Conservation (phyloP, 169 alveolate species). For the Cryptosporidium baileyi region DNA sequence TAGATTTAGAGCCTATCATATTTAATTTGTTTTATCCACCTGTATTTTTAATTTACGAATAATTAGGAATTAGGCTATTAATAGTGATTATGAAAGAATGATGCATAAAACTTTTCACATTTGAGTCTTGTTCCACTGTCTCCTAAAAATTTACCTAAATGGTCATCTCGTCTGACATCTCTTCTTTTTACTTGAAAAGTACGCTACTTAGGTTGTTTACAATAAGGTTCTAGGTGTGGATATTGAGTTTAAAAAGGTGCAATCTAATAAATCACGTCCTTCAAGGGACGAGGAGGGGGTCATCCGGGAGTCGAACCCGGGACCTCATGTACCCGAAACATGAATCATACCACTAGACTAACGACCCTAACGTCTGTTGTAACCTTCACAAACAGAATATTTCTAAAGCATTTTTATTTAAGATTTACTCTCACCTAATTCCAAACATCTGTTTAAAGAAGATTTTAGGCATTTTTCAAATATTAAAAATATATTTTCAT, state of each 20-base stretch:
- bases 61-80: too few species aligned
- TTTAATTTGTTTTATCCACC: too few species aligned
- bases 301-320: constrained; percentile 99
- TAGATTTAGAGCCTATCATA: too few species aligned
- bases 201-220: too few species aligned
- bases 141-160: background rate
- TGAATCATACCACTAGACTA: constrained; percentile 98
- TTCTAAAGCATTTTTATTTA: background rate
- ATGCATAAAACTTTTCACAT: too few species aligned
- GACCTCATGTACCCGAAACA: constrained; percentile 99
- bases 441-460: background rate
- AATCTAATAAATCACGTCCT: background rate
- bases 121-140: too few species aligned
- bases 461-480: constrained; percentile 19
- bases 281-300: constrained; percentile 58
- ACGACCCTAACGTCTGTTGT: constrained; percentile 54
- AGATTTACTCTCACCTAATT: constrained; percentile 1
- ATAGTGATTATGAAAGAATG: too few species aligned
- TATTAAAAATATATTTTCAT: background rate
- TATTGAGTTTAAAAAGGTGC: background rate
- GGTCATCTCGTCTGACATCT: background rate
- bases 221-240: too few species aligned
- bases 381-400: background rate
- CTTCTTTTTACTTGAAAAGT: background rate
- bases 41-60: too few species aligned